These are phyloP conservation scores for Epichloe glyceriae DNA, from an alignment of 2,329 filamentous ascomycete genomes.

Conservation along the genomic window DNA sequence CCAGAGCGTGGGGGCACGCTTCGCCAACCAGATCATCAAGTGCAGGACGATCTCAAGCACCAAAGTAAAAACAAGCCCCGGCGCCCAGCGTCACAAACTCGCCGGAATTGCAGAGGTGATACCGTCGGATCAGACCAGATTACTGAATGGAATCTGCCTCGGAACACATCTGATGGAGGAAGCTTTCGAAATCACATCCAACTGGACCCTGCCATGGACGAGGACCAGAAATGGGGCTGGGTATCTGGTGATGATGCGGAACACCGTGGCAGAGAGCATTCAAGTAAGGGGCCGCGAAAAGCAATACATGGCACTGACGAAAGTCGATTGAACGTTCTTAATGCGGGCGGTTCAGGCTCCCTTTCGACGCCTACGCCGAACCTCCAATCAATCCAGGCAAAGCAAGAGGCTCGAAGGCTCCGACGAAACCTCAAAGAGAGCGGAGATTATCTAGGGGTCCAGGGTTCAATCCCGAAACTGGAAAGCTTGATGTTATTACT, in stretches of 20 bases:
- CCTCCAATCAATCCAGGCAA: constrained; percentile 13
- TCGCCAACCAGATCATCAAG: constrained; percentile 21
- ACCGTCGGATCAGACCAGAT: constrained; percentile 18
- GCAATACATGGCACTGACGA: not conserved
- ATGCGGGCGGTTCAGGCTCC: not conserved
- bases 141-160: constrained; percentile 24
- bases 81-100: constrained; percentile 5
- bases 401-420: constrained; percentile 19
- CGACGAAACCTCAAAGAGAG: constrained; percentile 37
- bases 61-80: not conserved
- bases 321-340: not conserved
- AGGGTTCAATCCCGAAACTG: constrained; percentile 46
- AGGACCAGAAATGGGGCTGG: constrained; percentile 11
- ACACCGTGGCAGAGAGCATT: constrained; percentile 4
- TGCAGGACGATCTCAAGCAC: constrained; percentile 9
- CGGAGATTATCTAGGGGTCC: constrained; percentile 45
- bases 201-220: not conserved
- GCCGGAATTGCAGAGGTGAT: constrained; percentile 9
- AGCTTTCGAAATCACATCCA: not conserved
- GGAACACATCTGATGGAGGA: constrained; percentile 11
- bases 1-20: constrained; percentile 37
- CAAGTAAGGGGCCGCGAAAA: not conserved
- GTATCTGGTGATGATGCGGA: constrained; percentile 2
- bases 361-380: not conserved
- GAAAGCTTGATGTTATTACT: constrained; percentile 37